These are phyloP conservation scores for Biancaea sappan DNA, from an alignment of 306 rosid genomes.

Conservation along the genomic window DNA sequence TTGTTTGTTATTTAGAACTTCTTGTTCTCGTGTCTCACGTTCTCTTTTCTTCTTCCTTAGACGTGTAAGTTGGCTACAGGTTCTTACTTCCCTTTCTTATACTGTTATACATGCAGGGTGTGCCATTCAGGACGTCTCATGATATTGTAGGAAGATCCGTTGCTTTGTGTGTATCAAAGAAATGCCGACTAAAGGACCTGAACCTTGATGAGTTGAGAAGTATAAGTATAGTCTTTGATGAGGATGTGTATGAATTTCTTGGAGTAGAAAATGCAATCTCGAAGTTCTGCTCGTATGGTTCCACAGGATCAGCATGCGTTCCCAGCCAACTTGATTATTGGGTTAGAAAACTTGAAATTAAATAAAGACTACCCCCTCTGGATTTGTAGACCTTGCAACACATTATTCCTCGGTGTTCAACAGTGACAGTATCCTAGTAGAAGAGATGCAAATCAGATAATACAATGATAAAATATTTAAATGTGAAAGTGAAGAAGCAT, in stretches of 20 bases:
- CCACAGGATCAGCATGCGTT: constrained; percentile 84
- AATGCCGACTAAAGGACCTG: constrained; percentile 67
- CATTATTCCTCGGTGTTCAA: constrained; percentile 1
- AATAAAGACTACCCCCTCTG: constrained; percentile 12
- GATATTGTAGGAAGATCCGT: constrained; percentile 83
- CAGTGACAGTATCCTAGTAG: background rate
- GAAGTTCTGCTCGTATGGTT: constrained; percentile 85
- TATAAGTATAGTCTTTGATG: constrained; percentile 58
- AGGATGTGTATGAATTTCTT: constrained; percentile 76
- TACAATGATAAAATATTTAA: too few relatives aligned
- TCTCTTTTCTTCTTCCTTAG: background rate
- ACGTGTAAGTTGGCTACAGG: background rate
- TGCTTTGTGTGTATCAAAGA: constrained; percentile 62
- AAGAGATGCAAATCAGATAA: background rate
- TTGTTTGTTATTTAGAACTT: background rate
- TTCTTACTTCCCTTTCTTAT: constrained; percentile 4
- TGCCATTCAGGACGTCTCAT: constrained; percentile 92
- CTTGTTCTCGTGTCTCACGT: background rate
- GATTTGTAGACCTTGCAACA: constrained; percentile 1
- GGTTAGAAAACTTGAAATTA: constrained; percentile 56
- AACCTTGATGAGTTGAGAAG: constrained; percentile 72
- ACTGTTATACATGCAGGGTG: constrained; percentile 56
- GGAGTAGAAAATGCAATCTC: constrained; percentile 79
- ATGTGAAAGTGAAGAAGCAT: too few relatives aligned
- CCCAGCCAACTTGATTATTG: constrained; percentile 68